Conservation (phyloP, 2,329 filamentous ascomycete species). For the Aspergillus clavatus region DNA sequence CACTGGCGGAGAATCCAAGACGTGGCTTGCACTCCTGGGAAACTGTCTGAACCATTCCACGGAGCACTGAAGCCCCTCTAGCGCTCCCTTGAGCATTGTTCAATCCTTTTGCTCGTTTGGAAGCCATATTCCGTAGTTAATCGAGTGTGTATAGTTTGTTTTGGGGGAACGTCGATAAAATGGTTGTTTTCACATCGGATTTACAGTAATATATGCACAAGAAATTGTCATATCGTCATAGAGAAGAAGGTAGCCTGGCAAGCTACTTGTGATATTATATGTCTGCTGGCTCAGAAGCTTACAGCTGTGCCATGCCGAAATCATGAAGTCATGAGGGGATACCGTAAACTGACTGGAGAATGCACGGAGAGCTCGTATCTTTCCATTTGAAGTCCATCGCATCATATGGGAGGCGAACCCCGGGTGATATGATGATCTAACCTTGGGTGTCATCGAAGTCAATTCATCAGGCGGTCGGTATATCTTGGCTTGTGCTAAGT, state of each 20-base stretch:
- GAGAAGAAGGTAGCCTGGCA: neutral
- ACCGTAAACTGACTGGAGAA: neutral
- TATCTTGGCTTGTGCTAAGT: too few relatives aligned
- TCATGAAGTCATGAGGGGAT: slow-evolving; percentile 8
- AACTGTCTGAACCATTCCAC: slow-evolving; percentile 26
- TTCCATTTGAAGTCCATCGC: neutral
- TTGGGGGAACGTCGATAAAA: too few relatives aligned
- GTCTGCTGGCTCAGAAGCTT: neutral
- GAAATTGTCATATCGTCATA: neutral
- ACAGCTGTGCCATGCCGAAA: slow-evolving; percentile 16
- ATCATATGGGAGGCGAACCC: neutral
- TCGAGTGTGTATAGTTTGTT: too few relatives aligned
- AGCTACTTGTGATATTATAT: neutral
- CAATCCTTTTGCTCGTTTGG: slow-evolving; percentile 6
- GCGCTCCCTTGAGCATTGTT: slow-evolving; percentile 13
- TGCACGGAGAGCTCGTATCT: neutral
- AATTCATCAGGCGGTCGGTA: too few relatives aligned
- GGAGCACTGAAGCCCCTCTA: slow-evolving; percentile 23
- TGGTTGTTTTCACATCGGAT: neutral
- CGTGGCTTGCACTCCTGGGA: slow-evolving; percentile 29
- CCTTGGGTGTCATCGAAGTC: neutral
- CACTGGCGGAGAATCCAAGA: slow-evolving; percentile 21
- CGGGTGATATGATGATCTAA: neutral
- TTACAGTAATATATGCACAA: neutral
- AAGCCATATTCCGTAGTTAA: slow-evolving; percentile 15